Evolutionary conservation across 2,329 filamentous ascomycete genomes (phyloP), one percentile per base, ranked within the genome.

Genomic region (Pyrenochaeta sp.): DNA sequence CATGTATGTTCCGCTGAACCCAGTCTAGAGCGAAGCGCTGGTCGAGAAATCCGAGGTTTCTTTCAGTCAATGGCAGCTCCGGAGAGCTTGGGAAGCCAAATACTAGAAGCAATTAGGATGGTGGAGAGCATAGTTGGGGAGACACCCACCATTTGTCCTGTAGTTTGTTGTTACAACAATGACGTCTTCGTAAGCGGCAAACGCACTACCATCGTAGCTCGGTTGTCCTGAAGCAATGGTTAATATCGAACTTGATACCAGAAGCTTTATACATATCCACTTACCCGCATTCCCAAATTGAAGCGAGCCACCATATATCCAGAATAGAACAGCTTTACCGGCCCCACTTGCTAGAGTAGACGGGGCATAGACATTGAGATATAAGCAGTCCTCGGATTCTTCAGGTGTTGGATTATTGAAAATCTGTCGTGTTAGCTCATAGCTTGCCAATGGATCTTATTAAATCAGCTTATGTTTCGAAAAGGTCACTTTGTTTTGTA

Each of bases 31-130:
- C 84, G 22, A 80, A 67, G n/a, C 84, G 77, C 58, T 86, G 84
- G 52, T 86, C 84, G 75, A 84, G 84, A 68, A 86, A 84, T 2
- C 83, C 84, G 24, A 83, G 75, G 54, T 86, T 86, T 1, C 58
- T 62, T 22, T 59, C 63, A 12, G 62, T 52, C 9, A 67, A 19
- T 4, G 67, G 57, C 2, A 75, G 46, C 10, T 65, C 64, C 2
- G 71, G 64, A 8, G 68, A 61, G 24, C 45, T 57, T 45, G 71
- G 68, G 15, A 73, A 71, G 15, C 72, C 72, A 45, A 75, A 75
- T 1, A 71, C 72, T 75, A 43, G 1, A 7, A 12, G 4, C 5
- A 4, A 24, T 66, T 39, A 68, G 49, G 9, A 10, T 9, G 10
- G 12, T 6, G 1, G 5, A 44, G 42, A 27, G 10, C 19, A 3